Evolutionary conservation across 164 flowering plant genomes (phyloP).

Genomic region (Magnolia officinalis): DNA sequence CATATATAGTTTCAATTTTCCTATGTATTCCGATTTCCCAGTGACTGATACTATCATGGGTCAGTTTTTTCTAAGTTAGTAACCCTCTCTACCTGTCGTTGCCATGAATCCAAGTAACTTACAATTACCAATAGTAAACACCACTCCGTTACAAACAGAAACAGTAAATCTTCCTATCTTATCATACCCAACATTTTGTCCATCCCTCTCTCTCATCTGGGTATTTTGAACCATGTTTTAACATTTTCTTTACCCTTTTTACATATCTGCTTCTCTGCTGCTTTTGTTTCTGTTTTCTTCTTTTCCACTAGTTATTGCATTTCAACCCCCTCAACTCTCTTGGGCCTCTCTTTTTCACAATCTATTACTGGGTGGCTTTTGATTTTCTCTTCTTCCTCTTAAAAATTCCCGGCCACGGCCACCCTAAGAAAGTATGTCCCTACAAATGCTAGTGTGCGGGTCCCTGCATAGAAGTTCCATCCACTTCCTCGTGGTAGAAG

Average conservation of each 20-base stretch:
- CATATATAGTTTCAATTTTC: neutral
- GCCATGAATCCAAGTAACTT: neutral
- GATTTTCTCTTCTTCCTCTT: neutral
- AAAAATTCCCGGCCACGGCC: neutral
- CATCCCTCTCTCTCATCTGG: neutral
- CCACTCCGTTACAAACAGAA: neutral
- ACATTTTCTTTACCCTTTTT: neutral
- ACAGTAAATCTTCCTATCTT: too few relatives aligned
- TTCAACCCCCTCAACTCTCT: neutral
- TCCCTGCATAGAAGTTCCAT: neutral
- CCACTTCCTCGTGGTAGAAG: neutral
- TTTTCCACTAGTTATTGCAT: neutral
- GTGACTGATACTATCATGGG: neutral
- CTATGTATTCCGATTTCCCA: neutral
- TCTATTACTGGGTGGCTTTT: too few relatives aligned
- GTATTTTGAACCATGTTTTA: neutral
- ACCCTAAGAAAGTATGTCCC: neutral
- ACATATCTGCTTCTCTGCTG: neutral
- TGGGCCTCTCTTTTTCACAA: neutral
- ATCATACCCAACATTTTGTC: neutral
- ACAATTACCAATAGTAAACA: neutral
- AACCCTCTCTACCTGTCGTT: neutral
- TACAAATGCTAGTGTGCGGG: neutral
- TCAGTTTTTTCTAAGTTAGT: neutral
- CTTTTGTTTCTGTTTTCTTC: neutral